Evolutionary conservation across 192 early-diverging fungal species (phyloP).

Genomic region (Coemansia sp.): DNA sequence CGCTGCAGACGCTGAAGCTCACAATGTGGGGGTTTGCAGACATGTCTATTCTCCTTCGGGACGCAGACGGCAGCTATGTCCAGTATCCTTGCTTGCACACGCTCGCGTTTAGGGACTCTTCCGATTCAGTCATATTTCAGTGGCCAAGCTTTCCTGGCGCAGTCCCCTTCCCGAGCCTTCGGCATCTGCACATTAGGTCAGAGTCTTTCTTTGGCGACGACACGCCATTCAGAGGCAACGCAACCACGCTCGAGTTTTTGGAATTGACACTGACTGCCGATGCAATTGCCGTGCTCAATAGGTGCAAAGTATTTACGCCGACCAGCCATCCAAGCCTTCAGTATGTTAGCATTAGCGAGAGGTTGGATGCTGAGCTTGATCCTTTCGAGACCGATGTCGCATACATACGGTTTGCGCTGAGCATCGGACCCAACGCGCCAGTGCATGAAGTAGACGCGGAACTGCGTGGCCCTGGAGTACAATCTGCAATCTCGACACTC

Average conservation of each 20-base stretch:
- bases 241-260: neutral
- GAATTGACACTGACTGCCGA: neutral
- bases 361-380: neutral
- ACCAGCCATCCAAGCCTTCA: neutral
- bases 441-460: neutral
- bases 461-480: no score
- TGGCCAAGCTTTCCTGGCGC: neutral
- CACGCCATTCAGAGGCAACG: neutral
- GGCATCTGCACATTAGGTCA: neutral
- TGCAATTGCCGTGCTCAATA: neutral
- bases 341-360: neutral
- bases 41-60: neutral
- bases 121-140: no score
- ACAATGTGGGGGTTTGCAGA: no score
- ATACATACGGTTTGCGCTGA: neutral
- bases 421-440: neutral
- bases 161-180: neutral
- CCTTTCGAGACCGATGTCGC: neutral
- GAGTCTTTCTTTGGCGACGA: neutral
- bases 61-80: neutral
- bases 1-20: neutral
- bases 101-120: neutral
- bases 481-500: neutral
- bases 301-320: neutral
- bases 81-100: neutral